These are phyloP conservation scores for Pseudoscleropodium purum DNA, from an alignment of 225 moss, liverwort and hornwort species.

Conservation along the genomic window DNA sequence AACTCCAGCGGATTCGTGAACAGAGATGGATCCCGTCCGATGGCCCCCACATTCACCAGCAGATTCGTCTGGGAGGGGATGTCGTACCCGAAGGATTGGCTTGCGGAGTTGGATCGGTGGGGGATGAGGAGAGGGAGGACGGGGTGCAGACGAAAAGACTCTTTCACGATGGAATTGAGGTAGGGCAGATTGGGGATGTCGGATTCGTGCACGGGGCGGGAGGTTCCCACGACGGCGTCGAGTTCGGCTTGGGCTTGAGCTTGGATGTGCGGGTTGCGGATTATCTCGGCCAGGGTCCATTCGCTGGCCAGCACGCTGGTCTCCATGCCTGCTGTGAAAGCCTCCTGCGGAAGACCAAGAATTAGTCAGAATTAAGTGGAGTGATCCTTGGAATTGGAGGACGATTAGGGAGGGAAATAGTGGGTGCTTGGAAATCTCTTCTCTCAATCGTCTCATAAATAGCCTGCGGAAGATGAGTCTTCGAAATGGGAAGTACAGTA, in stretches of 20 bases:
- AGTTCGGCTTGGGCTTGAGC: conserved; percentile 22
- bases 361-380: neutral
- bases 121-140: conserved; percentile 38
- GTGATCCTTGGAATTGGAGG: neutral
- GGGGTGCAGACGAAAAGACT: conserved; percentile 31
- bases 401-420: neutral
- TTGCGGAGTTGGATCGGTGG: neutral
- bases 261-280: neutral
- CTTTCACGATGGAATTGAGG: conserved; percentile 26
- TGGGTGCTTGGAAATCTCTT: neutral
- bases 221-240: conserved; percentile 14
- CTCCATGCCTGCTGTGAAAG: conserved; percentile 37
- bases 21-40: conserved; percentile 3
- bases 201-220: conserved; percentile 14
- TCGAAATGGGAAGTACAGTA: neutral
- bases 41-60: conserved; percentile 31
- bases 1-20: conserved; percentile 22
- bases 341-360: conserved; percentile 2
- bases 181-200: conserved; percentile 31
- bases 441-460: neutral
- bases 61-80: conserved; percentile 14
- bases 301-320: conserved; percentile 16
- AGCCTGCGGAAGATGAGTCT: neutral
- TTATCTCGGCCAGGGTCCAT: conserved; percentile 40
- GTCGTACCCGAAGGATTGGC: neutral